These are phyloP conservation scores for Apiospora rasikravindrae DNA, from an alignment of 2,329 filamentous ascomycete genomes.

Conservation along the genomic window DNA sequence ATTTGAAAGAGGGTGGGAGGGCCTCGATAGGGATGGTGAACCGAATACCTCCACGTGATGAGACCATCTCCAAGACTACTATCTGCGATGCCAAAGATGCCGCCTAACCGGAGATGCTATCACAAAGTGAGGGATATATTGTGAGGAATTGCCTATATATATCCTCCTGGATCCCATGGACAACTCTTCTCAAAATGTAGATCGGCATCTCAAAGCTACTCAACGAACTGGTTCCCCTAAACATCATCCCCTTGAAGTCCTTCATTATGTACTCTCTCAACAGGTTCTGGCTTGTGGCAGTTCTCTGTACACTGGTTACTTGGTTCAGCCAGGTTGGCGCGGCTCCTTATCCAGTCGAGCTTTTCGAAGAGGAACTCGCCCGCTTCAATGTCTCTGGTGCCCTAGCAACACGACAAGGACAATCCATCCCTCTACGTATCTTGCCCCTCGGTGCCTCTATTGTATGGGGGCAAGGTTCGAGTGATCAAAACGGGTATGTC, in stretches of 20 bases:
- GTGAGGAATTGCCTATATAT: not conserved
- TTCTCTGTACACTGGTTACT: not conserved
- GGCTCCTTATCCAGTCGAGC: not conserved
- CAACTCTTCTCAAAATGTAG: not conserved
- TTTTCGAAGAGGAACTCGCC: constrained; percentile 2
- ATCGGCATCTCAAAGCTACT: not conserved
- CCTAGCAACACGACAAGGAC: not conserved
- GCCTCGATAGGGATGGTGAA: not conserved
- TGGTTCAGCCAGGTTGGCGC: not conserved
- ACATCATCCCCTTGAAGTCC: not conserved
- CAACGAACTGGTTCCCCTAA: not conserved
- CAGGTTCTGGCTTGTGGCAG: not conserved
- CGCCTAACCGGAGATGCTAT: not conserved
- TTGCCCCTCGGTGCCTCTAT: constrained; percentile 23
- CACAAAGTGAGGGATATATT: not conserved
- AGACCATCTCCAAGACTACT: not conserved
- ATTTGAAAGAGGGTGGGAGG: not conserved
- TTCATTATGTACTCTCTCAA: not conserved
- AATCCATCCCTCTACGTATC: constrained; percentile 15
- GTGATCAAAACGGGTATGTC: constrained; percentile 49
- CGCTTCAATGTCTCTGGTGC: not conserved
- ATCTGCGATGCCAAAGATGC: not conserved
- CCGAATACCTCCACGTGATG: not conserved
- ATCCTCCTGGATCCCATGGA: not conserved
- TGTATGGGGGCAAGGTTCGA: constrained; percentile 21